Evolutionary conservation across 805 yeast genomes (phyloP).

Genomic region (Brettanomyces sp.): DNA sequence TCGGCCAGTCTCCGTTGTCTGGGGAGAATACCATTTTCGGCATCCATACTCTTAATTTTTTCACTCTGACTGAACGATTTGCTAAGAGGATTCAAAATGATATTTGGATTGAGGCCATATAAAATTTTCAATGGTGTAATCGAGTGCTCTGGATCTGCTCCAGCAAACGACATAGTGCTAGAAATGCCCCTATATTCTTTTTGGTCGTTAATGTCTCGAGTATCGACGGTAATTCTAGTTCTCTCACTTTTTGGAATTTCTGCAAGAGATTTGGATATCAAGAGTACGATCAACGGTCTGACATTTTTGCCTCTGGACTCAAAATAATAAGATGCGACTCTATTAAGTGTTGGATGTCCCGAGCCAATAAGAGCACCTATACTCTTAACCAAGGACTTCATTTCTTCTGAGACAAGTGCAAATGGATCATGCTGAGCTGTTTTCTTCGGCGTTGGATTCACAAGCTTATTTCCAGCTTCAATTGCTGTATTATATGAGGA

Average conservation of each 20-base stretch:
- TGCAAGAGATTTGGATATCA: slow-evolving; percentile 73
- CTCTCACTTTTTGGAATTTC: slow-evolving; percentile 65
- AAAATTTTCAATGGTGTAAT: slow-evolving; percentile 76
- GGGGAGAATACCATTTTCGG: slow-evolving; percentile 74
- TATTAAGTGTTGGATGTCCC: slow-evolving; percentile 86
- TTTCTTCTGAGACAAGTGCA: slow-evolving; percentile 83
- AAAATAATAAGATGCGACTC: slow-evolving; percentile 90
- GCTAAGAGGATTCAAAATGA: slow-evolving; percentile 73
- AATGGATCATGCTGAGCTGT: slow-evolving; percentile 59
- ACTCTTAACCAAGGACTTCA: slow-evolving; percentile 80
- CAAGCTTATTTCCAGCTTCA: slow-evolving; percentile 64
- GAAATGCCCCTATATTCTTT: slow-evolving; percentile 54
- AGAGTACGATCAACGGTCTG: slow-evolving; percentile 79
- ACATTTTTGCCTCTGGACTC: slow-evolving; percentile 95
- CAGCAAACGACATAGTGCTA: slow-evolving; percentile 44
- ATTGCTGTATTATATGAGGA: slow-evolving; percentile 46
- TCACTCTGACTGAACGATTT: slow-evolving; percentile 71
- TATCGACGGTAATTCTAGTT: slow-evolving; percentile 52
- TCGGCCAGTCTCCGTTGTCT: slow-evolving; percentile 94
- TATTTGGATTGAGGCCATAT: slow-evolving; percentile 84
- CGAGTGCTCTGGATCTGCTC: slow-evolving; percentile 49
- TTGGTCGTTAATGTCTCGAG: slow-evolving; percentile 57
- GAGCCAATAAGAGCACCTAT: slow-evolving; percentile 83
- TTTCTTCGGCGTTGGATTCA: slow-evolving; percentile 37
- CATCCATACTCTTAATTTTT: slow-evolving; percentile 36